phyloP scores from a whole-genome alignment of 441 rosid species.

The Erysimum cheiri region DNA sequence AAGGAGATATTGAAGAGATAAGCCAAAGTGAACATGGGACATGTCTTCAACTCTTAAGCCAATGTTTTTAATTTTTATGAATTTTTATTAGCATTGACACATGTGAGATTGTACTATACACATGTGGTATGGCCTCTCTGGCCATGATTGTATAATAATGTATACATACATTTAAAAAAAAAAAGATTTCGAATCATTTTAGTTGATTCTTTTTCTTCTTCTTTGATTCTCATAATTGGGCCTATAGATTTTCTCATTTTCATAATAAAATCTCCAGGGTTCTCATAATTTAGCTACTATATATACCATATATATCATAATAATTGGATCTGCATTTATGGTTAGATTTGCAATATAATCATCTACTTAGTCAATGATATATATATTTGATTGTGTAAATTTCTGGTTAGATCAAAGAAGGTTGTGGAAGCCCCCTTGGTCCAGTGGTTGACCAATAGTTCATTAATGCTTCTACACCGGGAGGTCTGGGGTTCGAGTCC shows the following conservation, averaged over 20 bases:
- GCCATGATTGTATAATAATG: slow-evolving; percentile 45
- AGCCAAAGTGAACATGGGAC: slow-evolving; percentile 48
- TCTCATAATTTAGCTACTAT: slow-evolving; percentile 32
- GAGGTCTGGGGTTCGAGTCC: too few species aligned
- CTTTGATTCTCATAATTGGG: slow-evolving; percentile 23
- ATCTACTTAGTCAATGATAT: slow-evolving; percentile 7
- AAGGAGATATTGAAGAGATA: slow-evolving; percentile 42
- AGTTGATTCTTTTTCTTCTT: slow-evolving; percentile 4
- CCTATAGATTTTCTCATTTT: slow-evolving; percentile 24
- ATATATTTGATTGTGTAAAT: slow-evolving; percentile 20
- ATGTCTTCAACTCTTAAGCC: slow-evolving; percentile 39
- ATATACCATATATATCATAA: slow-evolving; percentile 3
- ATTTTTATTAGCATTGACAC: slow-evolving; percentile 37
- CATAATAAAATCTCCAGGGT: slow-evolving; percentile 35
- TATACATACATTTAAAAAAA: slow-evolving; percentile 3
- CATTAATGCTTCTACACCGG: too few species aligned
- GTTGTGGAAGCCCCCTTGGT: too few species aligned
- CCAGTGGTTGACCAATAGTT: too few species aligned
- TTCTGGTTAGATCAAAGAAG: slow-evolving; percentile 8
- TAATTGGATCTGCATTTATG: slow-evolving; percentile 39
- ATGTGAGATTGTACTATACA: slow-evolving; percentile 45
- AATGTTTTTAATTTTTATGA: slow-evolving; percentile 32
- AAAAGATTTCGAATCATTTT: slow-evolving; percentile 14
- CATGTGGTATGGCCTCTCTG: slow-evolving; percentile 47
- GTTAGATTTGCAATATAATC: slow-evolving; percentile 32